Conservation (phyloP, 2,329 filamentous ascomycete species). For the Aspergillus sp. region DNA sequence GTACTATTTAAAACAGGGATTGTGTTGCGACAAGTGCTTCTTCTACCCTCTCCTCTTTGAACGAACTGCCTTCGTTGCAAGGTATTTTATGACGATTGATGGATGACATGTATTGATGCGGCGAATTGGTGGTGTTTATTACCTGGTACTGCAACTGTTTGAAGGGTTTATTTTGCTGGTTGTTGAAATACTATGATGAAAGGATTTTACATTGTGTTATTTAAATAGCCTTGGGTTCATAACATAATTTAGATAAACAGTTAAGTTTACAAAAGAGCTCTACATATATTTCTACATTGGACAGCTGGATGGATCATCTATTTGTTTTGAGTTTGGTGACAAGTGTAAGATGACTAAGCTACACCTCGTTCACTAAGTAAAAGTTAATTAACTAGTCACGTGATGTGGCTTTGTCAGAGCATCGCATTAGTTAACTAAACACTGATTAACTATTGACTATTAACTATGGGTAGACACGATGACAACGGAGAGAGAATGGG, state of each 20-base stretch:
- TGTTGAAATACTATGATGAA: background rate
- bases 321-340: too few species aligned
- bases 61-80: background rate
- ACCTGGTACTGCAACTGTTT: background rate
- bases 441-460: too few species aligned
- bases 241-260: background rate
- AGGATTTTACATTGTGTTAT: background rate
- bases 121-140: constrained; percentile 21
- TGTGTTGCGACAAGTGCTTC: background rate
- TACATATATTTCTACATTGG: too few species aligned
- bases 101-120: constrained; percentile 19
- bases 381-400: too few species aligned
- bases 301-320: too few species aligned
- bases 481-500: background rate
- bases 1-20: background rate
- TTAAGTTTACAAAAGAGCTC: too few species aligned
- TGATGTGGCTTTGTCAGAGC: too few species aligned
- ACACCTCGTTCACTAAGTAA: too few species aligned
- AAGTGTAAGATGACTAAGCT: too few species aligned
- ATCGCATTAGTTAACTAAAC: too few species aligned
- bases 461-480: background rate
- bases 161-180: background rate
- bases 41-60: background rate
- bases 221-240: background rate
- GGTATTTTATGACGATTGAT: constrained; percentile 17